Conservation (phyloP, 176 grass and related monocot genomes). For the Paspalum vaginatum region DNA sequence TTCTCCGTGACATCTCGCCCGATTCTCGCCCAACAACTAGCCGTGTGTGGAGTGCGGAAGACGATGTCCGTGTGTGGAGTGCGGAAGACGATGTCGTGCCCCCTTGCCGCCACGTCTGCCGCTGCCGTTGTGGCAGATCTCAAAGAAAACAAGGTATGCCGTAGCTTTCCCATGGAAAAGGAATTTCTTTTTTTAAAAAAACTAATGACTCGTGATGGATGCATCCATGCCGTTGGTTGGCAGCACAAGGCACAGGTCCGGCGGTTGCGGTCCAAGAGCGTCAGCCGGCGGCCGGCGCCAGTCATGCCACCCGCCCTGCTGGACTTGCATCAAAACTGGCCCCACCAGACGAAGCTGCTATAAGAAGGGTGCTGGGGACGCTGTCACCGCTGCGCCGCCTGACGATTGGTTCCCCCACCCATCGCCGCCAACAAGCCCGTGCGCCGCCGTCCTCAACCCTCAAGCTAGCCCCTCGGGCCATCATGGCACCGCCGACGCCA, state of each 20-base stretch:
- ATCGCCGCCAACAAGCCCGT: background rate
- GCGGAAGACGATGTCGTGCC: too few relatives aligned
- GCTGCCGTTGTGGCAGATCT: too few relatives aligned
- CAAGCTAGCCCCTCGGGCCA: conserved; percentile 2
- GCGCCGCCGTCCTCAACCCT: background rate
- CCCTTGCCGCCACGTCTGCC: too few relatives aligned
- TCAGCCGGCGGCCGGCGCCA: background rate
- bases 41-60: too few relatives aligned
- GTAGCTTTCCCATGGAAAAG: too few relatives aligned
- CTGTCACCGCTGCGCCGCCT: background rate
- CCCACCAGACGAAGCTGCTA: background rate
- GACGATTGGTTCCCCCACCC: background rate
- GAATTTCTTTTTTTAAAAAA: too few relatives aligned
- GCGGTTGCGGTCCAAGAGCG: background rate
- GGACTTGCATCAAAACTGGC: background rate
- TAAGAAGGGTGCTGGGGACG: background rate
- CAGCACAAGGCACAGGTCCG: background rate
- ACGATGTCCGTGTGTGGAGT: too few relatives aligned
- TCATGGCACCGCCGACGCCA: conserved; percentile 31
- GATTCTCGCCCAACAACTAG: too few relatives aligned
- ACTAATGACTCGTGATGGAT: too few relatives aligned
- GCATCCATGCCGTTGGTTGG: background rate
- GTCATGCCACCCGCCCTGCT: background rate
- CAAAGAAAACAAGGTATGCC: too few relatives aligned
- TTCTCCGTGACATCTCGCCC: too few relatives aligned